Base-by-base conservation (phyloP, 2,329 filamentous ascomycete species). In the Diaporthe sp. region DNA sequence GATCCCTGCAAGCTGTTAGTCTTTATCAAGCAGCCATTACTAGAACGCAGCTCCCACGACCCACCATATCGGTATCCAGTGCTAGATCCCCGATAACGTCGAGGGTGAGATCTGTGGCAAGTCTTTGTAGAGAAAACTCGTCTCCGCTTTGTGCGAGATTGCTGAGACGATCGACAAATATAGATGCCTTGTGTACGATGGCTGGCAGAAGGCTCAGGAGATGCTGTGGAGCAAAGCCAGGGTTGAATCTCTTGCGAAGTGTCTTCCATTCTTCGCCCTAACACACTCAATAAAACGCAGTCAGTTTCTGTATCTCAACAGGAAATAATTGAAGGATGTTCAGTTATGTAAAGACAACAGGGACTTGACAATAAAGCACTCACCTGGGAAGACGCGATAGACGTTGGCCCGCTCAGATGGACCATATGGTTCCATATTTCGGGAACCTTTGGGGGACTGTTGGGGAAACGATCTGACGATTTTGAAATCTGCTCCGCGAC, bases 191-290 rank as follows among this genome's bases (percentile, higher is more conserved):
- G 30, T 84, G 81, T 8, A 84, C 50, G 42, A 85, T 84, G 38
- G 76, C 75, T 0, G 82, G 83, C 61, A 85, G 72, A 1, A 85
- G 77, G 4, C 78, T 81, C 71, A 83, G 80, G 22, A 85, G 77
- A 50, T 85, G 81, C 57, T 83, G 81, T 1, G 82, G 82, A 2
- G 83, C 81, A 66, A 85, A 85, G 0, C 82, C 84, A 0, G 81
- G 82, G 74, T 82, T 84, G 77, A 82, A 84, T 22, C 80, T 79
- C 75, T 82, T 84, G 22, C 83, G 81, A 4, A 80, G 58, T 4
- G 69, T 67, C 75, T 82, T 82, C 80, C 82, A 83, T 10, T 80
- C 74, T 10, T 82, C 80, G 12, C 77, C 78, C 66, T 79, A 78
- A 76, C n/a, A 12, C 19, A 2, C n/a, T 66, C 1, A 4, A 10